These are phyloP conservation scores for Pyracantha coccinea DNA, from an alignment of 331 rosid species.

Conservation along the genomic window DNA sequence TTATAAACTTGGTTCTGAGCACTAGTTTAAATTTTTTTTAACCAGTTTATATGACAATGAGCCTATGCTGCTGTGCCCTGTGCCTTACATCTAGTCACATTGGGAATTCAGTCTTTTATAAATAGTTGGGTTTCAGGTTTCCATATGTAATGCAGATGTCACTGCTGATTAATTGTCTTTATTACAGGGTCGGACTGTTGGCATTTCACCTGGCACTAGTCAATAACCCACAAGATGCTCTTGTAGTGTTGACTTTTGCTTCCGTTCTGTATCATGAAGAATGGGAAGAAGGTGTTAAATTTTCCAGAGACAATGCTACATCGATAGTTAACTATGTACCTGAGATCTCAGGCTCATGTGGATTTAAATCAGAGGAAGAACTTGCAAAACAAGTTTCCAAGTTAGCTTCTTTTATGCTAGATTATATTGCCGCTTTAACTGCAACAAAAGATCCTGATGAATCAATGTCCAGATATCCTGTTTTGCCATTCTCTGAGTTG, in stretches of 20 bases:
- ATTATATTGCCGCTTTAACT: conserved; percentile 30
- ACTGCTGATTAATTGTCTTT: neutral
- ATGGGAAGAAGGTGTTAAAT: conserved; percentile 59
- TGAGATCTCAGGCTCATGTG: conserved; percentile 47
- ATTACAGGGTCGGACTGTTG: conserved; percentile 72
- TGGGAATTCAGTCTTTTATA: neutral
- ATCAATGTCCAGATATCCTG: conserved; percentile 34
- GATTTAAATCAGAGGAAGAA: conserved; percentile 43
- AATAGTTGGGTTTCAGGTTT: neutral
- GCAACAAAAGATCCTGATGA: conserved; percentile 25
- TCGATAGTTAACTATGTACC: conserved; percentile 42
- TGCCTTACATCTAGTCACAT: neutral
- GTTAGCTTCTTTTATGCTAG: conserved; percentile 51
- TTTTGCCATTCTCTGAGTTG: conserved; percentile 28
- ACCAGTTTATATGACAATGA: neutral
- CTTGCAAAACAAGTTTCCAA: conserved; percentile 51
- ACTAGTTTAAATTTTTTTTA: neutral
- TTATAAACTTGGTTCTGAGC: neutral
- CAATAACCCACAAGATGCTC: conserved; percentile 62
- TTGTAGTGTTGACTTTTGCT: conserved; percentile 58
- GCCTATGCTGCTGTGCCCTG: neutral
- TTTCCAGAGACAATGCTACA: conserved; percentile 49
- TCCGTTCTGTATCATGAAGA: conserved; percentile 72
- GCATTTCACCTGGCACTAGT: conserved; percentile 76
- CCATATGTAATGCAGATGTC: neutral